A percentile compares a stretch with the other conserved stretches of the same genome.
Conservation (phyloP, 2,329 filamentous ascomycete species). For the Bipolaris bicolor region DNA sequence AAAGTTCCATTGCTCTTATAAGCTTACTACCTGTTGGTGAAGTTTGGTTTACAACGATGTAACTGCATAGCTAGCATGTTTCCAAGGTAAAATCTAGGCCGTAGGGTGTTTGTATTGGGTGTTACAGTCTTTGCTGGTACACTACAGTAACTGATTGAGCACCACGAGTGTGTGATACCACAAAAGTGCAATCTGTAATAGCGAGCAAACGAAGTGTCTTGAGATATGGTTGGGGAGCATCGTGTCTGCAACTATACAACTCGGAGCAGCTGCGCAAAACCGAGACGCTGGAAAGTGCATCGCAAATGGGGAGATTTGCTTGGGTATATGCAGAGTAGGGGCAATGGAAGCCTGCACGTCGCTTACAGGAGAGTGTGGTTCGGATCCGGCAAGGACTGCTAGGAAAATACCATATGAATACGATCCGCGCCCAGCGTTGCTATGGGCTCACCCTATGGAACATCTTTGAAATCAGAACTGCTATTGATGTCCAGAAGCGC, state of each 20-base stretch:
- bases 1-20: too few species aligned
- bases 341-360: neutral
- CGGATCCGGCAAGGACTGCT: neutral
- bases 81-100: too few species aligned
- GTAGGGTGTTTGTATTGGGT: too few species aligned
- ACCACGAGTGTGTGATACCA: too few species aligned
- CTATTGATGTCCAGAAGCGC: neutral
- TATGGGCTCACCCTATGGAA: neutral
- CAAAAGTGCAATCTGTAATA: too few species aligned
- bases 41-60: too few species aligned
- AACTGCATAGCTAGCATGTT: too few species aligned
- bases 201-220: too few species aligned
- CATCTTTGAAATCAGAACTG: neutral
- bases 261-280: constrained; percentile 19
- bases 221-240: too few species aligned
- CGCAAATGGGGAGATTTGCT: constrained; percentile 27
- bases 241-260: constrained; percentile 17
- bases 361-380: neutral
- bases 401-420: neutral
- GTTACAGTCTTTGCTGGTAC: too few species aligned
- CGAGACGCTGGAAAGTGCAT: constrained; percentile 30
- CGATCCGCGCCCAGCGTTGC: neutral
- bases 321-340: constrained; percentile 25
- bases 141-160: too few species aligned
- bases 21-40: too few species aligned